Base-by-base conservation (phyloP, 2,329 filamentous ascomycete genomes). In the Plenodomus biglobosus region DNA sequence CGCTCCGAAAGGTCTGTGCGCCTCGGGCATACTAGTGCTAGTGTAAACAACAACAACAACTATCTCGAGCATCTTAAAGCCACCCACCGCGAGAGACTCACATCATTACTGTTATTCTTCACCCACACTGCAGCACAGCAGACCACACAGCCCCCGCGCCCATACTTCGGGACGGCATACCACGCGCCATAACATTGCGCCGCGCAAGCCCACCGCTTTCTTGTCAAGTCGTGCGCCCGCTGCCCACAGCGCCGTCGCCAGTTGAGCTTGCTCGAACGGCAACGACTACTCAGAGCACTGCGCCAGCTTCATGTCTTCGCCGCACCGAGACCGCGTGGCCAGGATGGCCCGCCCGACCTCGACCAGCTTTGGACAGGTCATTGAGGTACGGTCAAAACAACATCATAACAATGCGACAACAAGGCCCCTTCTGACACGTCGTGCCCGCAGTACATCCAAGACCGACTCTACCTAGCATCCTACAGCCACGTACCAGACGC, bases 381-480 rank as follows among this genome's bases (percentile, higher is more conserved):
- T 96, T 70, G 92, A 96, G 78, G 96, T 96, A 75, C 95, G 96
- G 65, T 83, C 56, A 56, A 52, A 58, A 56, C 56, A 61, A 49
- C 44, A 51, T 49, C 59, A 58, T 55, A 64, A 62, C 56, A 64
- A 55, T 45, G 54, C 58, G 41, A 46, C 39, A n/a, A 38, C 43
- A 36, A n/a, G 32, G 17, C 40, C 22, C 34, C 27, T 51, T 42
- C 55, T 56, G 38, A 64, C 27, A 32, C 6, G 11, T 32, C 27
- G 11, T 32, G 11, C 27, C 6, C 27, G 27, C 53, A 64, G 57
- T 62, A 62, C 52, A 59, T 58, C 46, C 50, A 67, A 96, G 94
- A 96, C 76, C 90, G 92, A 48, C 81, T 99, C 42, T 99, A 97
- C 72, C 85, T 99, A 59, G 94, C 90, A 59, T 92, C 92, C 34